Evolutionary conservation across 352 stramenopile species (phyloP), one percentile per base, ranked within the genome.

Genomic region (Pythium brassicae): DNA sequence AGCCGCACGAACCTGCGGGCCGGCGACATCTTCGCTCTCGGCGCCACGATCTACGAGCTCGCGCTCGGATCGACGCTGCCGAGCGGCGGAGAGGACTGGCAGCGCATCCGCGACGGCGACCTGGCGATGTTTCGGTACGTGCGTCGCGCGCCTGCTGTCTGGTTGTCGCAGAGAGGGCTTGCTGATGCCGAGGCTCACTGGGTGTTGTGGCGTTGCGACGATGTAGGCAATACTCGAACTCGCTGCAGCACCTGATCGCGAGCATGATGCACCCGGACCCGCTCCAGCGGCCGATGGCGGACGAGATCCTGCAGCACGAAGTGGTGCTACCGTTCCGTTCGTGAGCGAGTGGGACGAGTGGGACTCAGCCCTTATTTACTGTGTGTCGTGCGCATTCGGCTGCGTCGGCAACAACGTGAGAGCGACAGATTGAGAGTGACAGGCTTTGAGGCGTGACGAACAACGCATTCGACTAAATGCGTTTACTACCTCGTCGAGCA

Each of bases 191-290:
- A 37, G 32, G 14, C 32, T 37, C 32, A 37, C 50, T 53, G 44
- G 20, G 8, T 61, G 23, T 12, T 54, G 43, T 61, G 43, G 20
- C 11, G 22, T 27, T 7, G 45, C 26, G 12, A 8, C 20, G 4
- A 27, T 27, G 29, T 66, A 89, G 78, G 29, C 79, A 94, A 65
- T 94, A 94, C 65, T 92, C 84, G 25, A 94, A 90, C 70, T 92
- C 84, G 40, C 66, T 94, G 39, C 84, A 92, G 73, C 82, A 94
- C 53, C 57, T 94, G 44, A 90, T 92, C 49, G 79, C 78, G 23
- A 89, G 72, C 57, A 92, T 94, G 84, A 87, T 94, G 84, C 84
- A 94, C 57, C 84, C 82, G 15, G 84, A 94, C 46, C 80, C 80
- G n/a, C 65, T 92, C 42, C 80, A 92, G 52, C 78, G 84, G 22